Evolutionary conservation across 345 rosid species (phyloP).

Genomic region (Salix caprea): DNA sequence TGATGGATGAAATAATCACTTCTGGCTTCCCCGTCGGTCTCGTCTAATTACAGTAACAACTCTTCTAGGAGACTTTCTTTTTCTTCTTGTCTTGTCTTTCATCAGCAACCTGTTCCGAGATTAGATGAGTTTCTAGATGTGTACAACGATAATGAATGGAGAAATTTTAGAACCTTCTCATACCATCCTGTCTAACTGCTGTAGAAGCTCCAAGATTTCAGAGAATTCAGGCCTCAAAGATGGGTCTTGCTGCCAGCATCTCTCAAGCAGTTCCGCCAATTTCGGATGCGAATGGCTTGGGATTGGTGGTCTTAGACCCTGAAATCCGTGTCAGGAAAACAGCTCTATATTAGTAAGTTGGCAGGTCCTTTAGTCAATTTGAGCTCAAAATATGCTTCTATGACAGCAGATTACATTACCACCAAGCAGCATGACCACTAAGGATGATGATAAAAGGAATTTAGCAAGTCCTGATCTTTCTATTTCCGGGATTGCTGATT

Average conservation of each 20-base stretch:
- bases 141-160: neutral
- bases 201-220: slow-evolving; percentile 45
- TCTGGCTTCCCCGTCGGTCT: neutral
- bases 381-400: neutral
- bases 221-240: slow-evolving; percentile 58
- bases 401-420: neutral
- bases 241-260: slow-evolving; percentile 64
- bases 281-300: slow-evolving; percentile 44
- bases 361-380: neutral
- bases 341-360: neutral
- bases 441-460: neutral
- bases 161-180: neutral
- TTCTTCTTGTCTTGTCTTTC: slow-evolving; percentile 14
- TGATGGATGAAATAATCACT: neutral
- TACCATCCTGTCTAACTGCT: slow-evolving; percentile 31
- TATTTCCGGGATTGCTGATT: neutral
- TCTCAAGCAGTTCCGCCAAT: slow-evolving; percentile 44
- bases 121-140: neutral
- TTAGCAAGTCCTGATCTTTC: neutral
- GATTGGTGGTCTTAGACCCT: slow-evolving; percentile 63
- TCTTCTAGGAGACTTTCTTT: slow-evolving; percentile 2
- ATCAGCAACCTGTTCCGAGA: slow-evolving; percentile 22
- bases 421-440: neutral
- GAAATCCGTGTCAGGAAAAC: slow-evolving; percentile 14
- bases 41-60: slow-evolving; percentile 4